A percentile compares a stretch with the other conserved stretches of the same genome.
Conservation (phyloP, 495 filamentous ascomycete species). For the Tirmania nivea region DNA sequence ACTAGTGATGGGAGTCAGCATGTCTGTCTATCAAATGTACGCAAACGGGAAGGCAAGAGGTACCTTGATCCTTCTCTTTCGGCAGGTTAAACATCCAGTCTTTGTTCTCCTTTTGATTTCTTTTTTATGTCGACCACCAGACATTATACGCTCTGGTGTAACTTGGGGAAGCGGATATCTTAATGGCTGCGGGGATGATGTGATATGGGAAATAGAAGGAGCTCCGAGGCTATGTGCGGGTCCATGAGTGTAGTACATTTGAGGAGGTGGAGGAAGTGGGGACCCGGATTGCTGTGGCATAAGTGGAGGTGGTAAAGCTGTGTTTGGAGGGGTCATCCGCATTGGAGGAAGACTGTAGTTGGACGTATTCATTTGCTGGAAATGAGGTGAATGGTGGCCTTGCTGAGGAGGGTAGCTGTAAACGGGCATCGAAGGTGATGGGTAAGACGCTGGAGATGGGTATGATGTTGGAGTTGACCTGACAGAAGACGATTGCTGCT, state of each 20-base stretch:
- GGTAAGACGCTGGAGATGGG: constrained; percentile 28
- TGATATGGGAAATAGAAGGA: constrained; percentile 8
- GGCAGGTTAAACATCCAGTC: constrained; percentile 90
- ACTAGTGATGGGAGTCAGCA: constrained; percentile 31
- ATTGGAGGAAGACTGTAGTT: constrained; percentile 31
- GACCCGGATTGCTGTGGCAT: constrained; percentile 20
- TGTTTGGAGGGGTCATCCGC: constrained; percentile 21
- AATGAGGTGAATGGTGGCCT: constrained; percentile 25
- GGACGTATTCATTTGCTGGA: constrained; percentile 24
- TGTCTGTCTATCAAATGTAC: no score
- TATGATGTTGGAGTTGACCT: constrained; percentile 24
- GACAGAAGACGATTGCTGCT: constrained; percentile 8
- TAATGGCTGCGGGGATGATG: constrained; percentile 27
- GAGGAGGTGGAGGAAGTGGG: constrained; percentile 22
- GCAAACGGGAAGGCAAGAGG: constrained; percentile 21
- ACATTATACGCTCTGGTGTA: constrained; percentile 39
- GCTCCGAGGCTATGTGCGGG: constrained; percentile 9
- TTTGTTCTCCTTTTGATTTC: constrained; percentile 97
- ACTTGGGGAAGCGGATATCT: constrained; percentile 40
- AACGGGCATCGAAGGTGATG: constrained; percentile 29
- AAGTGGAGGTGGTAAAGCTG: constrained; percentile 16
- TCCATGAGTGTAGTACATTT: constrained; percentile 14
- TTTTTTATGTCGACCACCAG: constrained; percentile 78
- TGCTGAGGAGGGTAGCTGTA: constrained; percentile 23
- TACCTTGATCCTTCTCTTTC: constrained; percentile 97